Evolutionary conservation across 2,329 filamentous ascomycete genomes (phyloP).

Genomic region (Alternaria arborescens): DNA sequence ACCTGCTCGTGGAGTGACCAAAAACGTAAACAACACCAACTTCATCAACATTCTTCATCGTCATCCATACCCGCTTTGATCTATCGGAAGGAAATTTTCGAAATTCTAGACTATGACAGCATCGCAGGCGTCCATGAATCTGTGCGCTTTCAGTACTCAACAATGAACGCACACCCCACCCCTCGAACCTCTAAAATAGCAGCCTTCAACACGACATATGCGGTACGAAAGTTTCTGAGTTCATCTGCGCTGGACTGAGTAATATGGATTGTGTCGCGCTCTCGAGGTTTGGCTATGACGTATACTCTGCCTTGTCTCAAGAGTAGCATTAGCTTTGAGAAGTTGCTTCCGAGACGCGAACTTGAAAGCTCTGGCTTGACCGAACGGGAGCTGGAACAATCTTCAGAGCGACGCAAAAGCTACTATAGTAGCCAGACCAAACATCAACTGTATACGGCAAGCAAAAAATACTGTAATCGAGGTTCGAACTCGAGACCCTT

Average conservation of each 20-base stretch:
- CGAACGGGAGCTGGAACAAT: background rate
- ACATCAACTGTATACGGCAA: background rate
- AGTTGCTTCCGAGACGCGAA: background rate
- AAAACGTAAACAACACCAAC: slow-evolving; percentile 11
- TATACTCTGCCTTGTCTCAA: background rate
- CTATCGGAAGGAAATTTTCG: background rate
- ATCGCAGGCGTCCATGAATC: slow-evolving; percentile 20
- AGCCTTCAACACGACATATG: slow-evolving; percentile 1
- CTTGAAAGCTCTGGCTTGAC: background rate
- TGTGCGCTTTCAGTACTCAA: slow-evolving; percentile 19
- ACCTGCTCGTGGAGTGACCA: slow-evolving; percentile 12
- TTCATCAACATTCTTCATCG: background rate
- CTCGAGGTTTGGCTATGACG: background rate
- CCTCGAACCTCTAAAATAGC: slow-evolving; percentile 9
- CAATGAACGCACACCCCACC: slow-evolving; percentile 11
- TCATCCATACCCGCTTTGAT: slow-evolving; percentile 6
- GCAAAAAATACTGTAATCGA: slow-evolving; percentile 16
- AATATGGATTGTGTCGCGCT: background rate
- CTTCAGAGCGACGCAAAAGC: background rate
- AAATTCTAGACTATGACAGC: slow-evolving; percentile 1
- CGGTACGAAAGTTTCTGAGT: background rate
- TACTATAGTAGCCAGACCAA: background rate
- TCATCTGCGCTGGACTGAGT: background rate
- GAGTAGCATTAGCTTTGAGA: background rate
- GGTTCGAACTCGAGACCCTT: background rate